These are phyloP conservation scores for Globisporangium yorkense DNA, from an alignment of 352 stramenopile genomes.

Conservation along the genomic window DNA sequence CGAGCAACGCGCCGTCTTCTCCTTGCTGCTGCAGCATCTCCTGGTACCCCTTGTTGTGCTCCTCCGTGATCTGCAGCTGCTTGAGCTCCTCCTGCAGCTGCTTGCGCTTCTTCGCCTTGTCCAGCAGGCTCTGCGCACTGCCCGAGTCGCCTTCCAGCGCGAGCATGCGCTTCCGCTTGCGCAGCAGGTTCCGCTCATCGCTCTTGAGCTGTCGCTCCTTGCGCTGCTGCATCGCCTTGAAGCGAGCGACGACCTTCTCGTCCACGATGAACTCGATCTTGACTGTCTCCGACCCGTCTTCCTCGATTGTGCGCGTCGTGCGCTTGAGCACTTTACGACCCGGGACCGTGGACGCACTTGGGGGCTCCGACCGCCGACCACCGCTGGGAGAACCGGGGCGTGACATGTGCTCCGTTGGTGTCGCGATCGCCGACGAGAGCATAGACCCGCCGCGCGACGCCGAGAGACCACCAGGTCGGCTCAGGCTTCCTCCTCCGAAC, in stretches of 20 bases:
- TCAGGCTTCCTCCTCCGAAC: slow-evolving; percentile 17
- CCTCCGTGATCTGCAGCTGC: slow-evolving; percentile 74
- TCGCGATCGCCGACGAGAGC: slow-evolving; percentile 60
- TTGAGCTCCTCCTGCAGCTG: slow-evolving; percentile 85
- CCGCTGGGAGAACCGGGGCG: slow-evolving; percentile 46
- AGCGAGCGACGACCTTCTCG: slow-evolving; percentile 60
- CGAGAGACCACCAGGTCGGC: slow-evolving; percentile 15
- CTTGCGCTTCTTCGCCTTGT: slow-evolving; percentile 78
- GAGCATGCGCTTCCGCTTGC: slow-evolving; percentile 76
- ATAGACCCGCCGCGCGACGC: slow-evolving; percentile 50
- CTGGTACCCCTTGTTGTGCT: slow-evolving; percentile 77
- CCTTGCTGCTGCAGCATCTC: slow-evolving; percentile 77
- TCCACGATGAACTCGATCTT: slow-evolving; percentile 80
- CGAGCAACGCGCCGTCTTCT: slow-evolving; percentile 28
- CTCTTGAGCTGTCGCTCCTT: slow-evolving; percentile 67
- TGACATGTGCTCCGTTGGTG: slow-evolving; percentile 60
- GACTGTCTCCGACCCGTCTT: slow-evolving; percentile 72
- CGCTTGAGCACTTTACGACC: slow-evolving; percentile 70
- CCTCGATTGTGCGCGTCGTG: slow-evolving; percentile 68
- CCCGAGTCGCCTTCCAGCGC: slow-evolving; percentile 49
- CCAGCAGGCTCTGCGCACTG: slow-evolving; percentile 26
- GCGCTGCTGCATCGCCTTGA: slow-evolving; percentile 68
- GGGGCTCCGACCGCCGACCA: slow-evolving; percentile 6
- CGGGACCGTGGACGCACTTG: slow-evolving; percentile 29
- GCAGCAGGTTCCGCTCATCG: slow-evolving; percentile 67